Base-by-base conservation (phyloP, 441 rosid species). In the Hura crepitans region DNA sequence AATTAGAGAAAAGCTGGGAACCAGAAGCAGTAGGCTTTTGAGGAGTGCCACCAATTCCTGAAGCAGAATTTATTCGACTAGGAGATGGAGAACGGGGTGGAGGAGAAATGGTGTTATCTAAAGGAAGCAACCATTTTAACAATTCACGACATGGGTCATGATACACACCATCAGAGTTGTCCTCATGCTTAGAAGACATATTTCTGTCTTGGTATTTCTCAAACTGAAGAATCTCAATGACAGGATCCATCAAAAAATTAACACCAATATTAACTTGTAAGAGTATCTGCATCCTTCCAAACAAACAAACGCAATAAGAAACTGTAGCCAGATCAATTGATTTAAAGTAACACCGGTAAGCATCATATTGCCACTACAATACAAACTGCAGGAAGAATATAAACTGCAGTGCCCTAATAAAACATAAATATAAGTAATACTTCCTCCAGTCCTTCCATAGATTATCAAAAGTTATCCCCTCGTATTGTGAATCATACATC, bases 281-380 rank as follows among this genome's bases (percentile, higher is more conserved):
- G 69, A 85, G 85, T 74, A 93, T 90, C 99, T 91, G 97, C 93
- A 96, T 85, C 94, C 97, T 86, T 93, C 92, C 94, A 87, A 84
- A 88, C 77, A 89, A 79, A 88, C 74, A 84, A 72, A 79, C 72
- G 50, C 80, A 69, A 79, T 80, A 85, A 86, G 85, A 81, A 88
- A 84, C 86, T 76, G 82, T 49, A 68, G 71, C 65, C 69, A 25
- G 51, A 71, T 74, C 47, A 45, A 72, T 60, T 72, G 47, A 39
- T 43, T 46, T 27, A 45, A 39, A 62, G 33, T 33, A 42, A 51
- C 17, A 23, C 18, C 25, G 42, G 54, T 53, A 45, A 53, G 63
- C 18, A 14, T 55, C 28, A 62, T n/a, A 22, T 47, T 25, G 15
- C 28, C 46, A n/a, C 28, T 20, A 53, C 56, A 43, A 42, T 20